Base-by-base conservation (phyloP, 306 rosid genomes). In the Quercus gilva region DNA sequence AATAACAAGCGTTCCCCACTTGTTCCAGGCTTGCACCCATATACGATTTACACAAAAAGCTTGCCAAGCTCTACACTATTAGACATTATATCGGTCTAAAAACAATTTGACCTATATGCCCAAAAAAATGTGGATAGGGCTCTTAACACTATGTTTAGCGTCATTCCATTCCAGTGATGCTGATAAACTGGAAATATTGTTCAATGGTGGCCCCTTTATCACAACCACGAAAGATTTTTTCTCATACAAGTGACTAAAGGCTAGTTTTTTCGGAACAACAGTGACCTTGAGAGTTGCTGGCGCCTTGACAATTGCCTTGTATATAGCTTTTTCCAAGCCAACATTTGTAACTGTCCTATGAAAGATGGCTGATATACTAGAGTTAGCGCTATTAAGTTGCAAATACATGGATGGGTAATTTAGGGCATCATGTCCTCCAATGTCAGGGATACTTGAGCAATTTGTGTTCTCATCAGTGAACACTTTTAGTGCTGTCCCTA, bases 381-480 rank as follows among this genome's bases (percentile, higher is more conserved):
- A 79, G 35, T 58, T 60, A 4, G 74, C 6, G 21, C 6, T 19
- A 3, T 0, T 5, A 10, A 88, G 80, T 59, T 80, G 85, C 28
- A 76, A 2, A 76, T 82, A 89, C 96, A 94, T 86, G 74, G 88
- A 75, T 25, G 96, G 97, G 86, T 91, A 94, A 88, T 91, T 92
- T 80, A 94, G 79, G 60, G 94, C 98, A 68, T 92, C 98, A 9
- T 45, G 52, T 45, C 52, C 52, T 45, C 52, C 52, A 11, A 45
- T 9, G 4, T 10, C 1, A 45, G 52, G 52, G 52, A 45, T 11
- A 45, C 15, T 45, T 12, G 52, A 0, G 82, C 19, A 28, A 90
- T 78, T 13, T 63, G 69, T 45, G 15, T 45, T 2, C 52, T 11
- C 4, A 0, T 45, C 15, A 45, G 52, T 12, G 4, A 45, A 45